These are phyloP conservation scores for Patellifolia procumbens DNA, from an alignment of 179 eudicot species.

Conservation along the genomic window DNA sequence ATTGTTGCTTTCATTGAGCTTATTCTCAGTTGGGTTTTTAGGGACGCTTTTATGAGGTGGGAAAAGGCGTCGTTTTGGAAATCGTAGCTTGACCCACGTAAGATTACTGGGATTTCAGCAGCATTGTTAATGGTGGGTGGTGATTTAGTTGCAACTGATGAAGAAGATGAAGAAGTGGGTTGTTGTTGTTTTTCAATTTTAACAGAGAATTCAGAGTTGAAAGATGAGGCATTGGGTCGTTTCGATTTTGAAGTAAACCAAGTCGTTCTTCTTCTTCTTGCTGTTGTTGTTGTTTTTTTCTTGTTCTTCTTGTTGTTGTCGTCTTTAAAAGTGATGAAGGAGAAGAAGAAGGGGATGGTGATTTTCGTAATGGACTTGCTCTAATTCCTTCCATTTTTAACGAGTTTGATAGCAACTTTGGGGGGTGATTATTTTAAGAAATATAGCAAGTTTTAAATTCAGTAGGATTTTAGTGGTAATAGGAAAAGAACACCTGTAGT, in stretches of 20 bases:
- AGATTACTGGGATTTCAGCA: slow-evolving; percentile 14
- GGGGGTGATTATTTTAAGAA: background rate
- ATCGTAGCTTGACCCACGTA: slow-evolving; percentile 42
- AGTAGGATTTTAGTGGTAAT: background rate
- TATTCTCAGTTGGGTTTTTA: too few species aligned
- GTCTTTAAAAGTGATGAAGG: background rate
- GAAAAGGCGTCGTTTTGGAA: slow-evolving; percentile 31
- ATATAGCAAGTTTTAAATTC: background rate
- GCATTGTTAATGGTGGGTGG: background rate
- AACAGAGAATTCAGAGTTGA: slow-evolving; percentile 23
- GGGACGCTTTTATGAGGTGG: too few species aligned
- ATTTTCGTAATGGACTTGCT: slow-evolving; percentile 11
- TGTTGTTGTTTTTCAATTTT: slow-evolving; percentile 19
- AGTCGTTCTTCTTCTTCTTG: slow-evolving; percentile 34
- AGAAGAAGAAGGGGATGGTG: background rate
- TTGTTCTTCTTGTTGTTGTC: background rate
- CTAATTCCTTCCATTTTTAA: slow-evolving; percentile 13
- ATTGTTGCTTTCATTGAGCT: background rate
- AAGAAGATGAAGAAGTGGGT: slow-evolving; percentile 3
- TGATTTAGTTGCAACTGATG: background rate
- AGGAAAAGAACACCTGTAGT: slow-evolving; percentile 1
- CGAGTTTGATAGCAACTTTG: background rate
- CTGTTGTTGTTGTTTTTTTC: slow-evolving; percentile 20
- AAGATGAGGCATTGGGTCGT: slow-evolving; percentile 34
- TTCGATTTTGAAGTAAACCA: slow-evolving; percentile 27